Evolutionary conservation across 164 flowering plant genomes (phyloP).

Genomic region (Vitis cinerea): DNA sequence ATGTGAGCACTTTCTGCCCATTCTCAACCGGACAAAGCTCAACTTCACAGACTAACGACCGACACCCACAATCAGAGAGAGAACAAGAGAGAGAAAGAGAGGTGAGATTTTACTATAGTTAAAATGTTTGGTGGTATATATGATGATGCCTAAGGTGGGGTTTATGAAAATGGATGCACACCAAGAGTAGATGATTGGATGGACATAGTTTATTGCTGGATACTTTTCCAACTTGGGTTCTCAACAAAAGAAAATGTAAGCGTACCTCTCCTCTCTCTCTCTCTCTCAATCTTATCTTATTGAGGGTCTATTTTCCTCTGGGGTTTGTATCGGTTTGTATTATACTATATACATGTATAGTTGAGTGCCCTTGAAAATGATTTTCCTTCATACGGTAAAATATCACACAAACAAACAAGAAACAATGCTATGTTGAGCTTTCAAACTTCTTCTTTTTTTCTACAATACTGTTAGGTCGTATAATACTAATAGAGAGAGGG

Average conservation of each 20-base stretch:
- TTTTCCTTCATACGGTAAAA: too few species aligned
- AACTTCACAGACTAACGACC: constrained; percentile 13
- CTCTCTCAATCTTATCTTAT: constrained; percentile 10
- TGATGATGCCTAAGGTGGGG: constrained; percentile 33
- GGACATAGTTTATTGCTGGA: constrained; percentile 32
- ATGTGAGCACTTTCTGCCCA: constrained; percentile 87
- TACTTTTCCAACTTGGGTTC: constrained; percentile 31
- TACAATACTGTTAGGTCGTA: neutral
- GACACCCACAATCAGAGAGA: constrained; percentile 9
- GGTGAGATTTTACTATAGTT: constrained; percentile 11
- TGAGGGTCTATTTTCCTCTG: neutral
- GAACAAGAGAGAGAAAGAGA: constrained; percentile 23
- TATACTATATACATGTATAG: neutral
- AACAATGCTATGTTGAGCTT: too few species aligned
- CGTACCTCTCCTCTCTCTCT: constrained; percentile 8
- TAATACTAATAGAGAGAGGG: constrained; percentile 7
- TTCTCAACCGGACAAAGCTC: constrained; percentile 29
- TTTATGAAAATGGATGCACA: constrained; percentile 38
- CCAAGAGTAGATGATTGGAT: constrained; percentile 46
- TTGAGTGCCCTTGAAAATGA: too few species aligned
- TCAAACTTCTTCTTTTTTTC: neutral
- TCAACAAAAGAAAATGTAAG: neutral
- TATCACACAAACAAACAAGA: too few species aligned
- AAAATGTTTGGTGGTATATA: constrained; percentile 25
- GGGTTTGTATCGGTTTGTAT: neutral